These are phyloP conservation scores for Aspergillus piperis DNA, from an alignment of 2,329 filamentous ascomycete genomes.

Conservation along the genomic window DNA sequence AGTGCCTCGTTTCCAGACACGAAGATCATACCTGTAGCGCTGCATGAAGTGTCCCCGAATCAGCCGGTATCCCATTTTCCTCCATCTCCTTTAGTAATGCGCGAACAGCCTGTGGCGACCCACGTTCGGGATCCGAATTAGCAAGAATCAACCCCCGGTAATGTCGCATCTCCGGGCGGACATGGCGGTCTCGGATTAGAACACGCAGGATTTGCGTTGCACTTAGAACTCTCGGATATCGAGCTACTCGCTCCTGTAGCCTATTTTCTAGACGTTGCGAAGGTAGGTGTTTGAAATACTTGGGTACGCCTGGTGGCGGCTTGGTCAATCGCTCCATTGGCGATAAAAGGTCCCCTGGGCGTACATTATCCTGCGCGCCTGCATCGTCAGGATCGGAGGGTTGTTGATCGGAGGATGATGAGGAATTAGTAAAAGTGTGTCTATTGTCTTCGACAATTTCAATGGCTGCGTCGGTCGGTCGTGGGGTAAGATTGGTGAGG, in stretches of 20 bases:
- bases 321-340: background rate
- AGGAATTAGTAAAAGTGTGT: no score
- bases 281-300: conserved; percentile 18
- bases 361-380: background rate
- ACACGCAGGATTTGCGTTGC: conserved; percentile 37
- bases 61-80: conserved; percentile 60
- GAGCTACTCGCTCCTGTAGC: conserved; percentile 29
- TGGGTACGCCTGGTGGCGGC: conserved; percentile 19
- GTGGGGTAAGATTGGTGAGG: conserved; percentile 19
- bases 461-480: background rate
- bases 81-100: conserved; percentile 74
- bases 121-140: conserved; percentile 64
- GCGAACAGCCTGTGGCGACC: conserved; percentile 65
- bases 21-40: conserved; percentile 60
- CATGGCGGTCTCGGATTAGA: conserved; percentile 41
- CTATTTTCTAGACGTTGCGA: conserved; percentile 31
- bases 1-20: background rate
- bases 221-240: conserved; percentile 27
- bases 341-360: background rate
- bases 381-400: background rate
- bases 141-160: conserved; percentile 76
- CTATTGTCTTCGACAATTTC: background rate
- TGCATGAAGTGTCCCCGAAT: conserved; percentile 69
- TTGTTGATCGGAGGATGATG: background rate
- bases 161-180: conserved; percentile 41